Evolutionary conservation across 768 basidiomycete species (phyloP).

Genomic region (Boletus sp.): DNA sequence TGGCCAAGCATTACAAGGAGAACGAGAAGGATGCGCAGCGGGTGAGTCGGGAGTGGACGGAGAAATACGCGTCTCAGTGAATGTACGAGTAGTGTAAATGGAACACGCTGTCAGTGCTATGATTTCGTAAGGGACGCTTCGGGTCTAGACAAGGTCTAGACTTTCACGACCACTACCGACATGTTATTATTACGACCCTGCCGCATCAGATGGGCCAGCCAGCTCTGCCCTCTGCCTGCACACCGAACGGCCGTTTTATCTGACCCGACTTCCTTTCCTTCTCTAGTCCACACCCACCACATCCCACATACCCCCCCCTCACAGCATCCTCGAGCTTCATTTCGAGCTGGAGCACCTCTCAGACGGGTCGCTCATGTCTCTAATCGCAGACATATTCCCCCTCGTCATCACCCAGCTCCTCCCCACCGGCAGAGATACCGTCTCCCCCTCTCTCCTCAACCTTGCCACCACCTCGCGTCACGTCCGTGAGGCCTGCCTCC

Average conservation of each 20-base stretch:
- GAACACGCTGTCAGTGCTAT: conserved; percentile 5
- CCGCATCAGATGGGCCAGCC: conserved; percentile 2
- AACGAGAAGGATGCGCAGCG: conserved; percentile 90
- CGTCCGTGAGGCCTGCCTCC: conserved; percentile 31
- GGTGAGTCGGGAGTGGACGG: conserved; percentile 95
- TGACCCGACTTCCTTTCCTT: background rate
- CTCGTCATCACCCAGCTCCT: conserved; percentile 32
- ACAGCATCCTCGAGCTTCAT: background rate
- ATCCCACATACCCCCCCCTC: background rate
- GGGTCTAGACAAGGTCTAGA: conserved; percentile 28
- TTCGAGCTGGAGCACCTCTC: too few species aligned
- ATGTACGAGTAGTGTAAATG: background rate
- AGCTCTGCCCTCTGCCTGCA: conserved; percentile 11
- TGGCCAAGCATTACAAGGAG: conserved; percentile 99
- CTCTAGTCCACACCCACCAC: conserved; percentile 3
- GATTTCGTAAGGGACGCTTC: conserved; percentile 9
- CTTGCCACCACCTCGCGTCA: conserved; percentile 25
- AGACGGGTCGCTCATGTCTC: conserved; percentile 21
- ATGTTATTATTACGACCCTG: conserved; percentile 19
- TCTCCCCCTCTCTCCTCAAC: conserved; percentile 19
- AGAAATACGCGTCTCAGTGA: conserved; percentile 65
- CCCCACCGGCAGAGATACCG: background rate
- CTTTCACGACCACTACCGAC: conserved; percentile 2
- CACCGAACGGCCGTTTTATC: background rate
- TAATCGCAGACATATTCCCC: conserved; percentile 36